phyloP scores from a whole-genome alignment of 1,284 basidiomycete species.

The Tilletia caries region DNA sequence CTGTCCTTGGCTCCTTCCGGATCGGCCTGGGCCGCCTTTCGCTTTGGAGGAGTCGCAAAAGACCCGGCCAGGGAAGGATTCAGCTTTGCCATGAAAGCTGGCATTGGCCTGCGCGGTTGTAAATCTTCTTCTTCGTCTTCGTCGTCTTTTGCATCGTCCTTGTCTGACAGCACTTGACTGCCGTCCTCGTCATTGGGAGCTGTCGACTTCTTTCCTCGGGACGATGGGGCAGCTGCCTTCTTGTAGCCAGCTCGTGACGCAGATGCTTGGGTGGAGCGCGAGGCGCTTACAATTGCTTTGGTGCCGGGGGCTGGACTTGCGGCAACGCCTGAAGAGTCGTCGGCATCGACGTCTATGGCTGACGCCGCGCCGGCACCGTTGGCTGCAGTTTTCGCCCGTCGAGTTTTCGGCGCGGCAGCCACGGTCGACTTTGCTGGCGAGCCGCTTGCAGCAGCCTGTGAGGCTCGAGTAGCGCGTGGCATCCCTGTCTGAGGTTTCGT shows the following conservation, averaged over 20 bases:
- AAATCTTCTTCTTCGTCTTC: background rate
- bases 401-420: background rate
- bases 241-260: background rate
- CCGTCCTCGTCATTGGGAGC: background rate
- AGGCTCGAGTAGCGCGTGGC: background rate
- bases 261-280: background rate
- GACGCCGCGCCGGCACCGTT: background rate
- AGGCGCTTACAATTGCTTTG: background rate
- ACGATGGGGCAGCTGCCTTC: background rate
- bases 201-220: background rate
- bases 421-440: background rate
- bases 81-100: constrained; percentile 3
- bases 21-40: background rate
- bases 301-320: background rate
- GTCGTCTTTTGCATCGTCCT: background rate
- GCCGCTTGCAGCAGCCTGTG: background rate
- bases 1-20: background rate
- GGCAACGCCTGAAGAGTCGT: background rate
- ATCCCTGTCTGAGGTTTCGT: background rate
- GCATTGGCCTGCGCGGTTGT: background rate
- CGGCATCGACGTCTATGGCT: background rate
- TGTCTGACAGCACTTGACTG: background rate
- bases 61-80: background rate
- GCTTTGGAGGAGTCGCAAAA: background rate
- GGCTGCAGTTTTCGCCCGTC: background rate